phyloP scores from a whole-genome alignment of 2,329 filamentous ascomycete species.

The Chaetomiaceae sp. region DNA sequence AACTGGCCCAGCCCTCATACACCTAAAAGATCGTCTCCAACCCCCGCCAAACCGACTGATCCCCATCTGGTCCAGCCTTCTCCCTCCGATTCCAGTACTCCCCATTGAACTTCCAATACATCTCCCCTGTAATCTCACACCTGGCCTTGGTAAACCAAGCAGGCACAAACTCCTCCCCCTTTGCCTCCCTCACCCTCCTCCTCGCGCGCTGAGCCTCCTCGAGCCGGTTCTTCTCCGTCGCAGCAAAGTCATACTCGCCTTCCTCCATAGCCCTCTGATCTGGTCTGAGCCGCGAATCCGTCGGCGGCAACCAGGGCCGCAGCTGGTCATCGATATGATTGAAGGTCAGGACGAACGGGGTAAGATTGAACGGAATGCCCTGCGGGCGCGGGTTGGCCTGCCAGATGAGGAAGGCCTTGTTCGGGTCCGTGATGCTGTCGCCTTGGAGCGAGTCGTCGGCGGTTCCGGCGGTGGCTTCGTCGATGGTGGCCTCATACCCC shows the following conservation, averaged over 20 bases:
- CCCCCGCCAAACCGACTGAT: conserved; percentile 62
- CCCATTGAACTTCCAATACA: conserved; percentile 84
- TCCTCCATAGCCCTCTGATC: conserved; percentile 99
- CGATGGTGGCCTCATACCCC: conserved; percentile 74
- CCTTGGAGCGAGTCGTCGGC: conserved; percentile 35
- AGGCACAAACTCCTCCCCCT: conserved; percentile 75
- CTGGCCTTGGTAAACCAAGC: conserved; percentile 76
- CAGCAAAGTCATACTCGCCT: conserved; percentile 91
- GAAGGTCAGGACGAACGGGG: conserved; percentile 89
- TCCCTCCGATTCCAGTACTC: conserved; percentile 80
- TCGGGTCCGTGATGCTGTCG: conserved; percentile 59
- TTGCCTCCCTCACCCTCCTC: conserved; percentile 66
- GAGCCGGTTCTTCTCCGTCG: conserved; percentile 87
- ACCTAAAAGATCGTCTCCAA: conserved; percentile 71
- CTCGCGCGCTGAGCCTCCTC: conserved; percentile 86
- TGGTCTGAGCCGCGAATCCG: conserved; percentile 85
- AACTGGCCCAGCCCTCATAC: too few relatives aligned
- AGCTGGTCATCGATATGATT: conserved; percentile 90
- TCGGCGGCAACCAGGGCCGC: conserved; percentile 73
- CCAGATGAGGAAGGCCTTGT: conserved; percentile 86
- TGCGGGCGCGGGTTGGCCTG: conserved; percentile 75
- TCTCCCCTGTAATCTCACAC: conserved; percentile 78
- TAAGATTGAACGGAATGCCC: conserved; percentile 94
- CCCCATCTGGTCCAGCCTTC: conserved; percentile 57
- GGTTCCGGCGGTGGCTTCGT: conserved; percentile 36